phyloP scores from a whole-genome alignment of 805 yeast species.

The Candida ovalis region DNA sequence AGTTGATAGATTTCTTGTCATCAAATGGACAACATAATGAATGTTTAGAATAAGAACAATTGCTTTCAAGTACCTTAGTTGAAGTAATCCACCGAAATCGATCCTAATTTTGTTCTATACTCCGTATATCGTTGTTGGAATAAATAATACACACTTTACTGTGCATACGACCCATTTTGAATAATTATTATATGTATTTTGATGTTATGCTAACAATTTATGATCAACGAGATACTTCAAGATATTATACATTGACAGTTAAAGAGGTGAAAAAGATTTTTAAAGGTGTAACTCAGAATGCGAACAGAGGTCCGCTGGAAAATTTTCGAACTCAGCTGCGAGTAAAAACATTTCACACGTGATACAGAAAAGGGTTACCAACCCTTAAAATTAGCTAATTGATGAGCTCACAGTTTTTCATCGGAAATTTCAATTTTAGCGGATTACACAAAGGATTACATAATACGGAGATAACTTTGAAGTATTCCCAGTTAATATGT shows the following conservation, averaged over 20 bases:
- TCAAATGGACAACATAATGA: too few species aligned
- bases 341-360: constrained; percentile 6
- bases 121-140: constrained; percentile 11
- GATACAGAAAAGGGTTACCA: constrained; percentile 1
- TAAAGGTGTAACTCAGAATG: too few species aligned
- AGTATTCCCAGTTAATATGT: too few species aligned
- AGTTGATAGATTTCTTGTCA: too few species aligned
- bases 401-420: too few species aligned
- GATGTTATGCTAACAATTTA: constrained; percentile 2
- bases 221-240: background rate
- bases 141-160: constrained; percentile 73
- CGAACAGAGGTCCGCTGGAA: background rate
- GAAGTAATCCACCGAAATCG: constrained; percentile 26
- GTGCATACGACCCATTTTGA: constrained; percentile 99
- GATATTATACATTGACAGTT: too few species aligned
- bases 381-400: constrained; percentile 1
- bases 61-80: background rate
- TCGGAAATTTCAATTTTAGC: too few species aligned
- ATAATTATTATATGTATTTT: constrained; percentile 28
- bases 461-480: too few species aligned
- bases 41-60: background rate
- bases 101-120: constrained; percentile 30
- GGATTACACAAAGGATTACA: too few species aligned
- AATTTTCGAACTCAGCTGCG: constrained; percentile 4
- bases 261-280: background rate